Base-by-base conservation (phyloP, 345 rosid genomes). In the Reutealis trisperma region DNA sequence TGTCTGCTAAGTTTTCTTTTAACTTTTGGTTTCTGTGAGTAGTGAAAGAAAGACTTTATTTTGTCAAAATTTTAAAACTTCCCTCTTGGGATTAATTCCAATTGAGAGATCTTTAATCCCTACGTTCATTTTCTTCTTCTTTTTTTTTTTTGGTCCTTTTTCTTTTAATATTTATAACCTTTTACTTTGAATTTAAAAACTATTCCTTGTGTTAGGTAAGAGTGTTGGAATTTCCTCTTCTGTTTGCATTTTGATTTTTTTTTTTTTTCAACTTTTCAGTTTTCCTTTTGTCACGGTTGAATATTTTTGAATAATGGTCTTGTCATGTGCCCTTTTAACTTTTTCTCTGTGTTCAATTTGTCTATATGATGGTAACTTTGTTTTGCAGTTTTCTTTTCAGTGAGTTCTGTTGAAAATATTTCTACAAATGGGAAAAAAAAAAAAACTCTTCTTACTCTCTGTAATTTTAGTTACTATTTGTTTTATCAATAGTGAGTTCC, bases 131-230 rank as follows among this genome's bases (percentile, higher is more conserved):
- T 37, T 65, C 18, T 66, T 42, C 22, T 66, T 65, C 18, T 66
- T 42, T 13, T 66, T 6, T 6, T 30, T 64, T 54, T 32, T n/a
- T 34, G 0, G 0, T 18, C 30, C 5, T 8, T 22, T 42, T 22
- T 34, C n/a, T n/a, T n/a, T n/a, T n/a, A n/a, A n/a, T n/a, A n/a
- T 8, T 34, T 9, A 2, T 52, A 10, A 11, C n/a, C 2, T 3
- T 45, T 74, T 25, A n/a, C 6, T 45, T 62, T 27, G 45, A 55
- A 55, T 71, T 10, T 18, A 52, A 19, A 14, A 16, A 22, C 52
- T 45, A 49, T 34, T 63, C 41, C 21, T 11, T 22, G 62, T 70
- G 80, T 47, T 70, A 62, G 70, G 70, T 63, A 63, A 42, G 67
- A 44, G 9, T 37, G 79, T 55, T 34, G 72, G 58, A 21, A 59